Evolutionary conservation across 2,329 filamentous ascomycete genomes (phyloP).

Genomic region (Sporothrix pseudoabietina): DNA sequence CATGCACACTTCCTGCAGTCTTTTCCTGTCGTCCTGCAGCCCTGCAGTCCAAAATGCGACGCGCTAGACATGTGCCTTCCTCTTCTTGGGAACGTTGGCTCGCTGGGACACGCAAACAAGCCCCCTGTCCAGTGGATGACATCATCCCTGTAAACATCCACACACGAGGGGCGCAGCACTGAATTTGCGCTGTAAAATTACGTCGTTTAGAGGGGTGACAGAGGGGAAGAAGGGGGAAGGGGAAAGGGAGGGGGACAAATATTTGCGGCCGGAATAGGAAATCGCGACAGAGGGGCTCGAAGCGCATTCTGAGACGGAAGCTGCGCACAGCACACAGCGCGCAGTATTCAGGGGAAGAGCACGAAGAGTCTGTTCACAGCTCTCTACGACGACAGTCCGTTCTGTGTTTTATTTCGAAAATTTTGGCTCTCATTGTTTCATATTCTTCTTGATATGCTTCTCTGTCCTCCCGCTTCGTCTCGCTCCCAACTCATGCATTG

Average conservation of each 20-base stretch:
- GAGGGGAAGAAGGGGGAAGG: neutral
- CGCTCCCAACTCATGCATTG: constrained; percentile 19
- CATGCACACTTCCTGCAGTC: neutral
- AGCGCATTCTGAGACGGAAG: constrained; percentile 9
- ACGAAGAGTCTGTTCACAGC: too few species aligned
- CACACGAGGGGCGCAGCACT: neutral
- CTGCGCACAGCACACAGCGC: neutral
- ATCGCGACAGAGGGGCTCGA: constrained; percentile 15
- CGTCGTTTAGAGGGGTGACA: neutral
- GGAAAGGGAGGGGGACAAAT: neutral
- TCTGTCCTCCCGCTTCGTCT: neutral
- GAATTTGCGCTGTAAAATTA: neutral
- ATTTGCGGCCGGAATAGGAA: constrained; percentile 23
- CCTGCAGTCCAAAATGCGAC: constrained; percentile 4
- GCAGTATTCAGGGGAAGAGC: neutral
- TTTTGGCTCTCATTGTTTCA: neutral
- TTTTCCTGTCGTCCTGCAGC: neutral
- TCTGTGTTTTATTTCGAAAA: too few species aligned
- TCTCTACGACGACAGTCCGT: neutral
- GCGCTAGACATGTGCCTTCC: neutral
- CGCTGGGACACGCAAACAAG: neutral
- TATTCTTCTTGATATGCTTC: neutral
- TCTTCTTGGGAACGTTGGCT: neutral
- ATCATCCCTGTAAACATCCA: constrained; percentile 18
- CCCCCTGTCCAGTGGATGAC: constrained; percentile 20